phyloP scores from a whole-genome alignment of 345 rosid genomes.

The Tarenaya hassleriana region DNA sequence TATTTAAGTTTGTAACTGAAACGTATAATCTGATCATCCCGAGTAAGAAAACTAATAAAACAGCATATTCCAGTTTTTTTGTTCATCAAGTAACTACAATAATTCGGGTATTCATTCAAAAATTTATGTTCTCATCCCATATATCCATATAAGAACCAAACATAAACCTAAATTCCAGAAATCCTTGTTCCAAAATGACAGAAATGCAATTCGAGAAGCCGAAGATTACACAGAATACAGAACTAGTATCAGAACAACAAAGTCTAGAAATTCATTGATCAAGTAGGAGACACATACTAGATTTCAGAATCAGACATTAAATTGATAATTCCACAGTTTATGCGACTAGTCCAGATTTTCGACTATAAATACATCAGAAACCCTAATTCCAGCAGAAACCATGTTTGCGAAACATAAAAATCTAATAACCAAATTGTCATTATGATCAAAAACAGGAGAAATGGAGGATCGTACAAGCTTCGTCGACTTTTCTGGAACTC shows the following conservation, averaged over 20 bases:
- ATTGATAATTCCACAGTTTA: background rate
- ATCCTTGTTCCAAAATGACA: background rate
- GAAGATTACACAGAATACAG: background rate
- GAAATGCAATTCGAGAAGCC: background rate
- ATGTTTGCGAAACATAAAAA: background rate
- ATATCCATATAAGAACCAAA: constrained; percentile 1
- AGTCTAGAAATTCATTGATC: background rate
- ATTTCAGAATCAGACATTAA: background rate
- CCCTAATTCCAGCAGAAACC: constrained; percentile 8
- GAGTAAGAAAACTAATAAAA: too few species aligned
- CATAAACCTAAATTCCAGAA: background rate
- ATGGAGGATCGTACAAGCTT: constrained; percentile 43
- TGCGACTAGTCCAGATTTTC: background rate
- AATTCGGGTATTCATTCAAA: background rate
- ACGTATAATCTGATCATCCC: too few species aligned
- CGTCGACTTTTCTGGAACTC: constrained; percentile 48
- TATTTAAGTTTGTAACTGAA: background rate
- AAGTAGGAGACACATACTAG: background rate
- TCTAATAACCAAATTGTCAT: background rate
- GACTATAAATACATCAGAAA: constrained; percentile 1
- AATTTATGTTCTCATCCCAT: too few species aligned
- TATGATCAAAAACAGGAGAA: background rate
- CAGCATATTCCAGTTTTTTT: too few species aligned
- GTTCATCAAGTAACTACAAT: background rate
- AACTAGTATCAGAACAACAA: background rate